Evolutionary conservation across 768 basidiomycete species (phyloP).

Genomic region (Lactarius tabidus): DNA sequence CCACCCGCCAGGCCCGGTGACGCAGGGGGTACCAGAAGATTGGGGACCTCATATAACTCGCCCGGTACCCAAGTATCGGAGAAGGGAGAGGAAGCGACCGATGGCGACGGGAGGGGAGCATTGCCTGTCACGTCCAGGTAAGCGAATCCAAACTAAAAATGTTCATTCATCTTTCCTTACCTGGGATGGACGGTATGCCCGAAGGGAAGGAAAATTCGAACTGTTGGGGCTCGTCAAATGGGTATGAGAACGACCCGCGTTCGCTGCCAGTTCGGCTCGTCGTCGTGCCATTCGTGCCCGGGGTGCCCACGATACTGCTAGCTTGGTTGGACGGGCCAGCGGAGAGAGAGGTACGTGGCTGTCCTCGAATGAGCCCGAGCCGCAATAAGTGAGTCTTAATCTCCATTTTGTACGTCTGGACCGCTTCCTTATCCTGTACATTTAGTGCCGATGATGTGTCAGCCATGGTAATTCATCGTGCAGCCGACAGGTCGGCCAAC

Average conservation of each 20-base stretch:
- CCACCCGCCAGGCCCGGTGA: conserved; percentile 8
- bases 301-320: conserved; percentile 5
- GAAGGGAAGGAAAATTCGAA: conserved; percentile 22
- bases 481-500: neutral
- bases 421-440: conserved; percentile 71
- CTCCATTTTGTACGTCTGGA: conserved; percentile 77
- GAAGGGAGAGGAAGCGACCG: conserved; percentile 6
- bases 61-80: conserved; percentile 13
- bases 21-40: conserved; percentile 1
- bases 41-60: conserved; percentile 9
- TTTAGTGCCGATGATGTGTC: conserved; percentile 22
- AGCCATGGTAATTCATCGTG: conserved; percentile 4
- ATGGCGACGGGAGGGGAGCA: conserved; percentile 5
- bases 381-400: conserved; percentile 79
- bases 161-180: conserved; percentile 1
- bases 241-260: conserved; percentile 18
- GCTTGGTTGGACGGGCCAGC: conserved; percentile 34
- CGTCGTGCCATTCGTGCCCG: conserved; percentile 1
- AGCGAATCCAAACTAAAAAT: conserved; percentile 8
- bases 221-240: conserved; percentile 14
- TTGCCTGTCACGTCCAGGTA: conserved; percentile 15
- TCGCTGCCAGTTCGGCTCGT: conserved; percentile 8
- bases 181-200: conserved; percentile 21
- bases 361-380: conserved; percentile 77
- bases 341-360: conserved; percentile 58